Evolutionary conservation across 2,329 filamentous ascomycete genomes (phyloP).

Genomic region (Aureobasidium sp.): DNA sequence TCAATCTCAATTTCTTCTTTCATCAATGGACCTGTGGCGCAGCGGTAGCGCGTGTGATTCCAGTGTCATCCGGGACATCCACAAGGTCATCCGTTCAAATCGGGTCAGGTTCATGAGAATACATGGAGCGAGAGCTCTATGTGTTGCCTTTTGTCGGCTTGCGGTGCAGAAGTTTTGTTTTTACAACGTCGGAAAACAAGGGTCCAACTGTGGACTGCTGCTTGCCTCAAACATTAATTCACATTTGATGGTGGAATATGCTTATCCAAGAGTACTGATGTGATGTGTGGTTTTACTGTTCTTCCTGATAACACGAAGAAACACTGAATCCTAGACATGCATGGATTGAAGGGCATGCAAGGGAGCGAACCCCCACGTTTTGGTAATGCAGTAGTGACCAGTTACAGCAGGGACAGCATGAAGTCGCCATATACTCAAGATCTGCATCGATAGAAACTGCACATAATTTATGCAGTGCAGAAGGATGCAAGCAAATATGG

Average conservation of each 20-base stretch:
- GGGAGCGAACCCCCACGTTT: not conserved
- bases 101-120: constrained; percentile 1
- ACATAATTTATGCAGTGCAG: not conserved
- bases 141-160: not conserved
- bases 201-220: not conserved
- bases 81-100: constrained; percentile 13
- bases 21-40: constrained; percentile 5
- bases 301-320: not conserved
- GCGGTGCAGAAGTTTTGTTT: not conserved
- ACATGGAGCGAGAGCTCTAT: not conserved
- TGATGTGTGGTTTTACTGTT: not conserved
- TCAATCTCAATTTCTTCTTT: not conserved
- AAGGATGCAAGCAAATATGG: not conserved
- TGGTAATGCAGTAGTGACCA: not conserved
- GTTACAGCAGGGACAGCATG: not conserved
- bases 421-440: not conserved
- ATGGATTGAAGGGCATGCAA: not conserved
- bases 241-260: not conserved
- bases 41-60: constrained; percentile 13
- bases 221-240: not conserved
- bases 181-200: not conserved
- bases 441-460: not conserved
- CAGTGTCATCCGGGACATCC: not conserved
- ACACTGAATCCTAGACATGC: not conserved
- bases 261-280: too few relatives aligned